Evolutionary conservation across 257 asterid species (phyloP).

Genomic region (Solanum chiquidenum): DNA sequence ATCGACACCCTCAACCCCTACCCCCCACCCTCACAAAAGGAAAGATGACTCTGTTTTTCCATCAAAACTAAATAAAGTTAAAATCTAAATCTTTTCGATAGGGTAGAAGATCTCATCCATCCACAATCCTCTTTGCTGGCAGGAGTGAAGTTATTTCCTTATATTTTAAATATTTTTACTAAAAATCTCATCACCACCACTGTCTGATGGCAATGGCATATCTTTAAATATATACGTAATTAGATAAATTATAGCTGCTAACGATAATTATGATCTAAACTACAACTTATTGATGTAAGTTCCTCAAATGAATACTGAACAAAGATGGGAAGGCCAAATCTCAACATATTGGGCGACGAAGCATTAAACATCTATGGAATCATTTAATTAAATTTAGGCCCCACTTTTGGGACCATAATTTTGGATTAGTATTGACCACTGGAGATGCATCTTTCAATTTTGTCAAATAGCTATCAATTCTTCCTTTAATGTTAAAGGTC

Average conservation of each 20-base stretch:
- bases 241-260: neutral
- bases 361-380: neutral
- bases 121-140: neutral
- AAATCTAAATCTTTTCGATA: neutral
- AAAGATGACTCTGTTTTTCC: neutral
- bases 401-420: neutral
- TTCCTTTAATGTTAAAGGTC: neutral
- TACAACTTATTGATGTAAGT: neutral
- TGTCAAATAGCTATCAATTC: neutral
- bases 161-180: neutral
- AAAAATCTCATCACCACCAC: neutral
- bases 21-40: neutral
- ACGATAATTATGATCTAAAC: neutral
- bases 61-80: neutral
- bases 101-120: neutral
- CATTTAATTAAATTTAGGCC: slow-evolving; percentile 1
- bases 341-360: neutral
- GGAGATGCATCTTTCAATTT: neutral
- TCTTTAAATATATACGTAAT: too few species aligned
- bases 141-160: too few species aligned
- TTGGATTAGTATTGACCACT: neutral
- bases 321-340: neutral
- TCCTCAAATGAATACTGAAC: neutral
- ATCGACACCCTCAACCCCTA: neutral
- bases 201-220: too few species aligned